Conservation (phyloP, 495 filamentous ascomycete genomes). For the Daldinia vernicosa region DNA sequence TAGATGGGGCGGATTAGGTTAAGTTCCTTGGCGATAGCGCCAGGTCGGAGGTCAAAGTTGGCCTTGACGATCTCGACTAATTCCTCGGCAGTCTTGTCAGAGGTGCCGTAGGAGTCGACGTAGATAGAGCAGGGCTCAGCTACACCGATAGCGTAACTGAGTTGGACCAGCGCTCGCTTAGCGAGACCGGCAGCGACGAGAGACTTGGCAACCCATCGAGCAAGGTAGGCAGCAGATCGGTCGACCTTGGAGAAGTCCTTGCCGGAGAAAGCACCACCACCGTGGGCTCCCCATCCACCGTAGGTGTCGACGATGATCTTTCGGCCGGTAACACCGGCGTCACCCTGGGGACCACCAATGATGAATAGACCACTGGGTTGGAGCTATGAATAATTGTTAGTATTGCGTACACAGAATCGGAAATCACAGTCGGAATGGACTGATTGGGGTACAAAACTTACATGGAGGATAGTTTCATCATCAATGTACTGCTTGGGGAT, state of each 20-base stretch:
- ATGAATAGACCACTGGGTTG: constrained; percentile 99
- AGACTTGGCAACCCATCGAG: constrained; percentile 98
- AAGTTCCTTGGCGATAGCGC: constrained; percentile 98
- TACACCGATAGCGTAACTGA: constrained; percentile 99
- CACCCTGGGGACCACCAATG: constrained; percentile 98
- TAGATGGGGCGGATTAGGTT: constrained; percentile 96
- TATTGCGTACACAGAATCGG: neutral
- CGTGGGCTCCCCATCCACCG: constrained; percentile 99
- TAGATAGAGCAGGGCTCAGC: constrained; percentile 93
- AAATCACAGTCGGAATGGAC: constrained; percentile 37
- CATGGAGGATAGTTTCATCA: constrained; percentile 92
- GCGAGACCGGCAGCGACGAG: constrained; percentile 87
- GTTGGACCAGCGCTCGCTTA: constrained; percentile 92
- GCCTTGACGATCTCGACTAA: constrained; percentile 90
- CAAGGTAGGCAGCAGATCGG: constrained; percentile 95
- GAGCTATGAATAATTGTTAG: constrained; percentile 61
- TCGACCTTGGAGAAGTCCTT: constrained; percentile 99
- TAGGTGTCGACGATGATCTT: constrained; percentile 99
- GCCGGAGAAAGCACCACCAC: constrained; percentile 99
- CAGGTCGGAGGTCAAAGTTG: constrained; percentile 97
- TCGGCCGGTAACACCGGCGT: constrained; percentile 97
- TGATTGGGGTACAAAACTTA: constrained; percentile 51
- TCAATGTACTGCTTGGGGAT: constrained; percentile 93
- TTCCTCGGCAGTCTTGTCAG: constrained; percentile 75
- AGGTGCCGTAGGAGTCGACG: constrained; percentile 87